phyloP scores from a whole-genome alignment of 768 basidiomycete genomes.

The Leucosporidium creatinivorum region DNA sequence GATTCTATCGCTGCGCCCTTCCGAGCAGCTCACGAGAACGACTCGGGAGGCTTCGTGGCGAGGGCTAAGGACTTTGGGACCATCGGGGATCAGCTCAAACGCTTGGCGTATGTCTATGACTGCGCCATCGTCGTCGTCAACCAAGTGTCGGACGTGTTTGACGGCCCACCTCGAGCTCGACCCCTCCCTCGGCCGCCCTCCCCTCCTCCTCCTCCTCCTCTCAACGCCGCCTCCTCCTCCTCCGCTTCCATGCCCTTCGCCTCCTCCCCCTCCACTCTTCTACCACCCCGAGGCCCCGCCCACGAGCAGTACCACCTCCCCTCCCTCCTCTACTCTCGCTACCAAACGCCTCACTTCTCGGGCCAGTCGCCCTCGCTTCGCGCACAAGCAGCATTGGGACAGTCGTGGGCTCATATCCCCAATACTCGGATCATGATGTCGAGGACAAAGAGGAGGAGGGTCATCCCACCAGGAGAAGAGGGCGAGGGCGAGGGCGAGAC shows the following conservation, averaged over 20 bases:
- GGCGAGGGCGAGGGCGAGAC: background rate
- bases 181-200: background rate
- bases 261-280: too few relatives aligned
- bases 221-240: background rate
- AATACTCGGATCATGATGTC: constrained; percentile 7
- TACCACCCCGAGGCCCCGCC: constrained; percentile 1
- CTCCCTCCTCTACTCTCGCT: constrained; percentile 14
- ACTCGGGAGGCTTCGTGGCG: constrained; percentile 58
- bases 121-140: constrained; percentile 79
- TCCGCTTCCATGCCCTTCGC: background rate
- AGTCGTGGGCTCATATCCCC: constrained; percentile 19
- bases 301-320: constrained; percentile 21
- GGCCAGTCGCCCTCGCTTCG: background rate
- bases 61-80: constrained; percentile 63
- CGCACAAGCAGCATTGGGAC: constrained; percentile 18
- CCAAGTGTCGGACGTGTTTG: constrained; percentile 76
- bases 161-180: constrained; percentile 29
- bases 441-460: background rate
- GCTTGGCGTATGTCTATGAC: constrained; percentile 56
- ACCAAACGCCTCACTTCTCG: constrained; percentile 14
- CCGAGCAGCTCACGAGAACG: constrained; percentile 56
- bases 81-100: constrained; percentile 64
- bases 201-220: background rate
- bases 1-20: constrained; percentile 86
- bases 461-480: background rate